Percentiles rank a stretch among this genome's conserved stretches.
Evolutionary conservation across 257 asterid species (phyloP).

Genomic region (Salvia miltiorrhiza): DNA sequence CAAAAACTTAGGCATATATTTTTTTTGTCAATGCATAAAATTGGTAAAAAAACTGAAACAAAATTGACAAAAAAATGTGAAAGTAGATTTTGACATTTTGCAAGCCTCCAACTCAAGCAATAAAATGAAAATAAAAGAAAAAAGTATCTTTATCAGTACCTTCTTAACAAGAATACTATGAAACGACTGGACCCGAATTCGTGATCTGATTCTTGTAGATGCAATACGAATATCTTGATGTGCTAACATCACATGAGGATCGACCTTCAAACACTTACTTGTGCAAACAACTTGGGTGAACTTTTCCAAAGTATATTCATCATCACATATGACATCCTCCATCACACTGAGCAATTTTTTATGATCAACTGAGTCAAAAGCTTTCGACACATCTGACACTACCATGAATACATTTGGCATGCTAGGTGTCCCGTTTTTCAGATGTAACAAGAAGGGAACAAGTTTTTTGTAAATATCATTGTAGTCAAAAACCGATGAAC

Average conservation of each 20-base stretch:
- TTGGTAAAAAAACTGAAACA: neutral
- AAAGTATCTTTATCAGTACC: conserved; percentile 36
- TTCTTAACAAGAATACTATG: conserved; percentile 57
- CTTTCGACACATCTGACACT: conserved; percentile 83
- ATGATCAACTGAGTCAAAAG: conserved; percentile 80
- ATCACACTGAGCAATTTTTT: conserved; percentile 66
- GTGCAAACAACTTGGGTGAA: conserved; percentile 52
- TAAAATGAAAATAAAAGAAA: neutral
- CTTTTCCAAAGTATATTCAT: conserved; percentile 52
- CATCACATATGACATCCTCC: conserved; percentile 49
- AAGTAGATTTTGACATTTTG: neutral
- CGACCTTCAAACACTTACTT: conserved; percentile 45
- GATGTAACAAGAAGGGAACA: conserved; percentile 51
- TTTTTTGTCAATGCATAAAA: neutral
- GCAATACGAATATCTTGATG: conserved; percentile 28
- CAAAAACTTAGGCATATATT: neutral
- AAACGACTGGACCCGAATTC: conserved; percentile 29
- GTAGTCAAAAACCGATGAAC: conserved; percentile 88
- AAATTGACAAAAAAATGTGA: neutral
- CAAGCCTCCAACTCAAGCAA: neutral
- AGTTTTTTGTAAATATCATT: conserved; percentile 68
- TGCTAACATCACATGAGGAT: conserved; percentile 34
- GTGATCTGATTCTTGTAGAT: conserved; percentile 26
- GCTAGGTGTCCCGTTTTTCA: conserved; percentile 39
- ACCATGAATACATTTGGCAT: conserved; percentile 56